These are phyloP conservation scores for Hordeum vulgare DNA, from an alignment of 176 grass and related monocot species.

Conservation along the genomic window DNA sequence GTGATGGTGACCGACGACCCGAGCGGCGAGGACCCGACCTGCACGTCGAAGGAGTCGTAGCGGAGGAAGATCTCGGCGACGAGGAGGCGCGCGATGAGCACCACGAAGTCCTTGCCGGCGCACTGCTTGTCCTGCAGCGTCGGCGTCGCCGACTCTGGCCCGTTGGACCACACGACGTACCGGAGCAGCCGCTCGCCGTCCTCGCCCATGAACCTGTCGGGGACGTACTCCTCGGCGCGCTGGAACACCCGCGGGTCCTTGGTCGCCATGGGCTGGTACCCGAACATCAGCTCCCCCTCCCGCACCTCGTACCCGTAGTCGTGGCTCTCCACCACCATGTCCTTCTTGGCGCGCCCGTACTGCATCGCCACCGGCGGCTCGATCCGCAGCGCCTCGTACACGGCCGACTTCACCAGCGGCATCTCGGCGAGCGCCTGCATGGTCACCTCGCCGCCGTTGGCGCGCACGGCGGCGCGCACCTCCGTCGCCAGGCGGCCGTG, in stretches of 20 bases:
- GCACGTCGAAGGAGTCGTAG: conserved; percentile 93
- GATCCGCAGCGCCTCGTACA: conserved; percentile 89
- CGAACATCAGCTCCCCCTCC: conserved; percentile 92
- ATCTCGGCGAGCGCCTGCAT: conserved; percentile 67
- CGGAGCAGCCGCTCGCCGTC: conserved; percentile 57
- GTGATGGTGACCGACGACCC: conserved; percentile 85
- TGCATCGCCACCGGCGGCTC: conserved; percentile 95
- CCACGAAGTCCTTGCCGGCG: conserved; percentile 94
- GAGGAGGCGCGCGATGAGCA: conserved; percentile 84
- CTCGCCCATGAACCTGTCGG: conserved; percentile 73
- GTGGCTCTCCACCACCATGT: conserved; percentile 96
- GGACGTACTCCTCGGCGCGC: conserved; percentile 63
- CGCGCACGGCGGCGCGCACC: conserved; percentile 61
- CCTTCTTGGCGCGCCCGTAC: conserved; percentile 81
- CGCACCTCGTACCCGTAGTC: conserved; percentile 83
- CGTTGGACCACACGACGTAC: conserved; percentile 94
- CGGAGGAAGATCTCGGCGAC: conserved; percentile 84
- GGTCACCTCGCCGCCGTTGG: conserved; percentile 47
- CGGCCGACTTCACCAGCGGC: conserved; percentile 85
- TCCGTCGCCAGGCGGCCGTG: conserved; percentile 75
- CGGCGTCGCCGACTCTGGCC: conserved; percentile 75
- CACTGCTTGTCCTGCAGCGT: conserved; percentile 96
- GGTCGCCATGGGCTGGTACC: conserved; percentile 98
- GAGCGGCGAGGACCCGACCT: conserved; percentile 63
- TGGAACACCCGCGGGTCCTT: conserved; percentile 86